A percentile compares a stretch with the other conserved stretches of the same genome.
phyloP scores from a whole-genome alignment of 257 asterid genomes.

The Salvia hispanica region DNA sequence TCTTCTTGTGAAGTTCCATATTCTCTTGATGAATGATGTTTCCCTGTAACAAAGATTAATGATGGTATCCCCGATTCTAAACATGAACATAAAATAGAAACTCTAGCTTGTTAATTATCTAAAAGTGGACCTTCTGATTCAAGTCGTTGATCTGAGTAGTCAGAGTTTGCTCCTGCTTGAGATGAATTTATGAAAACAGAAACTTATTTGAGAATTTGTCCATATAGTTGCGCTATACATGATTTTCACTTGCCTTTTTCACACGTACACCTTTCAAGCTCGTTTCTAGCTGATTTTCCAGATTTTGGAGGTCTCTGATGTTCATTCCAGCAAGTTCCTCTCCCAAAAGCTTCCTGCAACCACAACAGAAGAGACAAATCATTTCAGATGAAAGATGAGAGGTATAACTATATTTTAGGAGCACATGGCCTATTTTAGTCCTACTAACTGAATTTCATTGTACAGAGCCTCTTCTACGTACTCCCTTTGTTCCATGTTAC shows the following conservation, averaged over 20 bases:
- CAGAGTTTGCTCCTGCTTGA: slow-evolving; percentile 57
- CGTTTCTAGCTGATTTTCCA: slow-evolving; percentile 60
- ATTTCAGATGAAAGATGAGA: slow-evolving; percentile 26
- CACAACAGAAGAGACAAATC: slow-evolving; percentile 12
- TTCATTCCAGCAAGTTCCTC: slow-evolving; percentile 59
- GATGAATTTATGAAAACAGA: not conserved
- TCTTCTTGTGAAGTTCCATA: slow-evolving; percentile 51
- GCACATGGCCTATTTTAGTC: not conserved
- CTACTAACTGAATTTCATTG: slow-evolving; percentile 1
- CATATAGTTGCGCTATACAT: not conserved
- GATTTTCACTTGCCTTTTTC: slow-evolving; percentile 46
- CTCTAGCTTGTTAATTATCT: slow-evolving; percentile 18
- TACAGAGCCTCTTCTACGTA: not conserved
- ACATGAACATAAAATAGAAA: slow-evolving; percentile 12
- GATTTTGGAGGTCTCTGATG: slow-evolving; percentile 52
- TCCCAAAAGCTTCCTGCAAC: slow-evolving; percentile 68
- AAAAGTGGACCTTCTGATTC: slow-evolving; percentile 52
- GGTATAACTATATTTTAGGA: not conserved
- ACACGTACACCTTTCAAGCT: slow-evolving; percentile 61
- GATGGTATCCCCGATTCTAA: slow-evolving; percentile 21
- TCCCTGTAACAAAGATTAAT: slow-evolving; percentile 49
- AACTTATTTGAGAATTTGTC: not conserved
- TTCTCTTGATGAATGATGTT: slow-evolving; percentile 57
- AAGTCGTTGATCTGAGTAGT: slow-evolving; percentile 56
- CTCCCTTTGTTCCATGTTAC: too few species aligned